phyloP scores from a whole-genome alignment of 2,329 filamentous ascomycete species.

The Sphaerostilbella broomeana region DNA sequence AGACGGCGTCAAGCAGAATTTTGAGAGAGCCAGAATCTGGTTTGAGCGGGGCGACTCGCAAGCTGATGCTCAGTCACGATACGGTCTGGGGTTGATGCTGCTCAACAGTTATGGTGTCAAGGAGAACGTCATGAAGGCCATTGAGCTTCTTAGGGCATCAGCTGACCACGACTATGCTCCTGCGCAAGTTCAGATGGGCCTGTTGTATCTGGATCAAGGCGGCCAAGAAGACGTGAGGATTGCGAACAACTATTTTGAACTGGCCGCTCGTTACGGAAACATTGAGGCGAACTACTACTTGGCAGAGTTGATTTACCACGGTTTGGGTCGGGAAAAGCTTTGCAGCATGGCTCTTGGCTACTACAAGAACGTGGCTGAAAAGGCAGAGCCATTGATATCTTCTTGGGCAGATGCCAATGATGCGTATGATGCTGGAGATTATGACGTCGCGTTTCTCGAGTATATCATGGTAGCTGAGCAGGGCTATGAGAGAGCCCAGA shows the following conservation, averaged over 20 bases:
- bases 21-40: conserved; percentile 69
- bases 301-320: conserved; percentile 76
- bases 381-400: conserved; percentile 65
- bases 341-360: conserved; percentile 73
- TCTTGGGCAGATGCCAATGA: conserved; percentile 78
- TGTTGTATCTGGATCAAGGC: conserved; percentile 81
- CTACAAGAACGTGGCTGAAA: conserved; percentile 74
- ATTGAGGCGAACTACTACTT: conserved; percentile 91
- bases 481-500: conserved; percentile 82
- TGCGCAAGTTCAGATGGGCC: conserved; percentile 75
- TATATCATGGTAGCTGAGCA: conserved; percentile 89
- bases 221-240: conserved; percentile 60
- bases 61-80: conserved; percentile 77
- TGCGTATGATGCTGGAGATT: conserved; percentile 72
- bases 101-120: conserved; percentile 68
- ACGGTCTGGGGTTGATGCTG: conserved; percentile 77
- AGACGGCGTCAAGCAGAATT: conserved; percentile 76
- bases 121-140: conserved; percentile 64
- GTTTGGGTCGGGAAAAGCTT: conserved; percentile 70
- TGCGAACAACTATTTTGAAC: conserved; percentile 80
- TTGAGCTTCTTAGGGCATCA: conserved; percentile 68
- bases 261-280: conserved; percentile 73
- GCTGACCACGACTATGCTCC: conserved; percentile 76
- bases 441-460: conserved; percentile 70
- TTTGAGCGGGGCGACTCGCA: conserved; percentile 71